These are phyloP conservation scores for Oryza longistaminata DNA, from an alignment of 176 grass and related monocot species.

Conservation along the genomic window DNA sequence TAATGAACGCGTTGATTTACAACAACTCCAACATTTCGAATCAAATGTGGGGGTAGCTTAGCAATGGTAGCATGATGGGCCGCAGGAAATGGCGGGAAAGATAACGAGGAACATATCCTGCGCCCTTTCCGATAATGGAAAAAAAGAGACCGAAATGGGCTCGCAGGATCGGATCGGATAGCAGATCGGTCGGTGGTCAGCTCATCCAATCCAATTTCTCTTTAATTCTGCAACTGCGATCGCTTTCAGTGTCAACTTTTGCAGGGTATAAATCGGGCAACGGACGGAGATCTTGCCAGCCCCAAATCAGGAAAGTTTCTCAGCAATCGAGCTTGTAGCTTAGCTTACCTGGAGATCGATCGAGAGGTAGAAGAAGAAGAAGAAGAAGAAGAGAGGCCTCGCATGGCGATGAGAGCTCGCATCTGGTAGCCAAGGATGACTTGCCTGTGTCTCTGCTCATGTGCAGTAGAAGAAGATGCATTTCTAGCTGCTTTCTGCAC, in stretches of 20 bases:
- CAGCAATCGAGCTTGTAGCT: too few relatives aligned
- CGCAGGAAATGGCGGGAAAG: neutral
- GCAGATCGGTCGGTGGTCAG: neutral
- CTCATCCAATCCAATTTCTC: neutral
- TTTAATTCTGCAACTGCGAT: neutral
- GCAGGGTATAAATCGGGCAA: neutral
- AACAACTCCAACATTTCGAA: neutral
- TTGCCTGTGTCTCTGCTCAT: constrained; percentile 40
- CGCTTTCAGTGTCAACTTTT: neutral
- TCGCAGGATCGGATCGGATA: neutral
- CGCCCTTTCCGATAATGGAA: neutral
- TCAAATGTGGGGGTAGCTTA: neutral
- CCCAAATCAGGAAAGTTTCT: neutral
- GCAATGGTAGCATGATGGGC: neutral
- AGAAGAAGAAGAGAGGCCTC: neutral
- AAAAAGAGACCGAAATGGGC: neutral
- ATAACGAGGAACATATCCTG: neutral
- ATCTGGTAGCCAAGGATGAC: constrained; percentile 57
- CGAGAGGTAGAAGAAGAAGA: neutral
- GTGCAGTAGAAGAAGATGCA: neutral
- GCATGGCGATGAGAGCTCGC: constrained; percentile 32
- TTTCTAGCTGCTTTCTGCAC: neutral
- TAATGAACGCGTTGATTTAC: too few relatives aligned
- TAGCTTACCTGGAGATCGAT: neutral
- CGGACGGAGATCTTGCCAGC: neutral